Evolutionary conservation across 2,329 filamentous ascomycete genomes (phyloP).

Genomic region (Phialemoniopsis sp.): DNA sequence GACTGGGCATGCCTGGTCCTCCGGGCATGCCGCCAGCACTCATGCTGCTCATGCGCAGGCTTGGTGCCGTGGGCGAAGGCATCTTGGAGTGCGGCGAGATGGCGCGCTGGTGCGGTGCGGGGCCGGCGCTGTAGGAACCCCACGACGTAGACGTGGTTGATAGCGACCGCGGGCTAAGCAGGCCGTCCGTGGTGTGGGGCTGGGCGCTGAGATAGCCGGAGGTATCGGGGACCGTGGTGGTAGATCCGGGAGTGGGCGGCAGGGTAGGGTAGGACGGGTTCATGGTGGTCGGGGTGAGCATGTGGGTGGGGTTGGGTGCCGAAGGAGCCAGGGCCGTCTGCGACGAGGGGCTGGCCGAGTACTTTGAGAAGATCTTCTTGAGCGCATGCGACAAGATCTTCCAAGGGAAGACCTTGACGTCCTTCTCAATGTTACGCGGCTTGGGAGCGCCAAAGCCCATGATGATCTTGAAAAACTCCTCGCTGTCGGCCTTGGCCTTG

Average conservation of each 20-base stretch:
- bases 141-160: constrained; percentile 40
- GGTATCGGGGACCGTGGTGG: constrained; percentile 26
- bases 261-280: constrained; percentile 35
- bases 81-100: constrained; percentile 6
- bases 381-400: constrained; percentile 81
- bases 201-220: constrained; percentile 32
- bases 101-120: constrained; percentile 8
- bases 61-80: too few relatives aligned
- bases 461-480: constrained; percentile 98
- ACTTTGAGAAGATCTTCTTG: constrained; percentile 99
- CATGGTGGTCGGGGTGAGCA: constrained; percentile 33
- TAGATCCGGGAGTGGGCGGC: constrained; percentile 38
- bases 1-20: too few relatives aligned
- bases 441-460: constrained; percentile 97
- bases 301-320: constrained; percentile 20
- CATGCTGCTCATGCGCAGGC: too few relatives aligned
- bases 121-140: constrained; percentile 34
- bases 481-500: constrained; percentile 86
- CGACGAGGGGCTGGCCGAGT: constrained; percentile 51
- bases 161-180: constrained; percentile 49
- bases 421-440: constrained; percentile 96
- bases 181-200: constrained; percentile 40
- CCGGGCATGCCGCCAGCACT: too few relatives aligned
- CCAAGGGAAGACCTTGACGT: constrained; percentile 98
- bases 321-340: constrained; percentile 20